Evolutionary conservation across 108 stramenopile species (phyloP).

Genomic region (Conticribra guillardii): DNA sequence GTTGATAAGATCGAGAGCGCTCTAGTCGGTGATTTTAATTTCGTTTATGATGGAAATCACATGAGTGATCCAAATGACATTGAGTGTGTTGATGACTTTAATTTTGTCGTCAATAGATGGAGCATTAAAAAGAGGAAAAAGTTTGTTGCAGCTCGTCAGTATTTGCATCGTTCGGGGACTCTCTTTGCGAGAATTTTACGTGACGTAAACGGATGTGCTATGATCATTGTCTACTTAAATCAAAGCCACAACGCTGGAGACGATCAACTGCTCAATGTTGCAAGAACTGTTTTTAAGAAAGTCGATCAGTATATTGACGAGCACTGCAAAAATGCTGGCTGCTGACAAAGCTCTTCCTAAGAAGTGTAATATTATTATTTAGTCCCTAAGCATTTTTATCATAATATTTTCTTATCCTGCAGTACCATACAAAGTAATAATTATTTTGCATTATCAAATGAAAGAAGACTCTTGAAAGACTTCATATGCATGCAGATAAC

Average conservation of each 20-base stretch:
- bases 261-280: constrained; percentile 24
- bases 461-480: too few relatives aligned
- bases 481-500: too few relatives aligned
- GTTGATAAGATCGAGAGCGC: constrained; percentile 54
- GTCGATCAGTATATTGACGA: too few relatives aligned
- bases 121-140: constrained; percentile 47
- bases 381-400: too few relatives aligned
- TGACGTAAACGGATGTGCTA: constrained; percentile 31
- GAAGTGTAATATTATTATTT: too few relatives aligned
- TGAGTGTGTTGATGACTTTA: constrained; percentile 61
- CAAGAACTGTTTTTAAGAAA: constrained; percentile 39
- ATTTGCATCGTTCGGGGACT: constrained; percentile 76
- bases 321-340: too few relatives aligned
- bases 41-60: constrained; percentile 81
- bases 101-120: constrained; percentile 60
- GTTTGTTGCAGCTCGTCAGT: constrained; percentile 63
- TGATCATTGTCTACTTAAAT: constrained; percentile 46
- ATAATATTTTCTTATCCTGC: too few relatives aligned
- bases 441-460: too few relatives aligned
- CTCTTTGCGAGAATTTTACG: constrained; percentile 56
- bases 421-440: too few relatives aligned
- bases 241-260: constrained; percentile 36
- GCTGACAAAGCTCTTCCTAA: too few relatives aligned
- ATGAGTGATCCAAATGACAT: constrained; percentile 70
- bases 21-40: constrained; percentile 57